Conservation (phyloP, 176 grass and related monocot genomes). For the Eremochloa ophiuroides region DNA sequence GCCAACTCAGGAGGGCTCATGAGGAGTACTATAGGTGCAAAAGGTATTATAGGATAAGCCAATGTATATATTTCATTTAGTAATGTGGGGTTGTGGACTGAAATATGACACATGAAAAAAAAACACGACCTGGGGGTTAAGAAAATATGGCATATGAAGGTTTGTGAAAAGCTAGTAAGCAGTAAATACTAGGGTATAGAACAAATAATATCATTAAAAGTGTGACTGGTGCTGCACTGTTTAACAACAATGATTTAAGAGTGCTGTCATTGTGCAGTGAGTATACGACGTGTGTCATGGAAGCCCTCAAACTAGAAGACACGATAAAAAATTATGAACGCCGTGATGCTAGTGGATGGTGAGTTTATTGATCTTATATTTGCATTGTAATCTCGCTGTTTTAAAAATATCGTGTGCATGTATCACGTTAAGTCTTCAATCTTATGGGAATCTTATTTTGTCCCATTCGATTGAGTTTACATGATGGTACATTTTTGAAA, state of each 20-base stretch:
- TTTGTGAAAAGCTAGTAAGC: constrained; percentile 16
- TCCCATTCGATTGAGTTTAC: neutral
- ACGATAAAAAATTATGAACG: constrained; percentile 92
- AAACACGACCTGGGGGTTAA: too few relatives aligned
- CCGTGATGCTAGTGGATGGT: constrained; percentile 95
- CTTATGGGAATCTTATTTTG: neutral
- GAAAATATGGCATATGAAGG: neutral
- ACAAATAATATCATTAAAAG: neutral
- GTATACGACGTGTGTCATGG: constrained; percentile 93
- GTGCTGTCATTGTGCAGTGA: constrained; percentile 64
- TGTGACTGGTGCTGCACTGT: neutral
- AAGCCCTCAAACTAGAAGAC: constrained; percentile 96
- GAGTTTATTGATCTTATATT: constrained; percentile 36
- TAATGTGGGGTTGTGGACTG: neutral
- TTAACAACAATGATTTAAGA: constrained; percentile 24
- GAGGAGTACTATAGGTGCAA: constrained; percentile 99
- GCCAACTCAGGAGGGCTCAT: constrained; percentile 86
- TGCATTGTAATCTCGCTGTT: neutral
- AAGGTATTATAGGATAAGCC: constrained; percentile 47
- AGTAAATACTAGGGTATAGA: constrained; percentile 3
- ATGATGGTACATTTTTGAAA: neutral
- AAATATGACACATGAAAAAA: neutral
- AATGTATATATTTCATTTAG: constrained; percentile 28
- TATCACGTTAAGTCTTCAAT: neutral
- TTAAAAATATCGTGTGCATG: neutral